Percentiles rank a stretch among this genome's conserved stretches.
phyloP scores from a whole-genome alignment of 345 rosid species.

The Boechera stricta region DNA sequence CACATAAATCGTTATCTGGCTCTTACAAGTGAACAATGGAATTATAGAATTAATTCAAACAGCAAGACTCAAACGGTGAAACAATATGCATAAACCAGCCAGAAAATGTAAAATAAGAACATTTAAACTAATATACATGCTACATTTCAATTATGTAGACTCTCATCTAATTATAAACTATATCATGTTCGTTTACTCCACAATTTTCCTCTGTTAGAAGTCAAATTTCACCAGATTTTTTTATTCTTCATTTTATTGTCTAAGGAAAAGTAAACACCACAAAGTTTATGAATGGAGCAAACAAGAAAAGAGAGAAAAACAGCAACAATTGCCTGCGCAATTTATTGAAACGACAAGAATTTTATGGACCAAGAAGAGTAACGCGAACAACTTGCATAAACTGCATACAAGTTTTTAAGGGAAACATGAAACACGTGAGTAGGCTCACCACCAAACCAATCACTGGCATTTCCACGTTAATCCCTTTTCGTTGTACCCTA shows the following conservation, averaged over 20 bases:
- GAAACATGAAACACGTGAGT: slow-evolving; percentile 41
- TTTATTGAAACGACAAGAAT: slow-evolving; percentile 41
- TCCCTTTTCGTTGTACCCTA: slow-evolving; percentile 17
- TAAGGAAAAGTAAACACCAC: neutral
- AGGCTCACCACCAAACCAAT: slow-evolving; percentile 32
- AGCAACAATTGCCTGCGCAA: slow-evolving; percentile 26
- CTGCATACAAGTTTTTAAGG: slow-evolving; percentile 8
- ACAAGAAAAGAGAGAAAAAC: neutral
- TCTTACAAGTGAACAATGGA: too few species aligned
- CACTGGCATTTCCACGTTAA: slow-evolving; percentile 32
- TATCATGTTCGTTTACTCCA: neutral
- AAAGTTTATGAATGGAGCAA: neutral
- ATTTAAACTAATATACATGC: neutral
- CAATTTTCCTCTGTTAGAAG: neutral
- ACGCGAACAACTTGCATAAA: slow-evolving; percentile 9
- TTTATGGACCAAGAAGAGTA: slow-evolving; percentile 15
- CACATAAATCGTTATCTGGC: too few species aligned
- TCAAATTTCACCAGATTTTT: neutral
- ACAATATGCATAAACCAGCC: too few species aligned
- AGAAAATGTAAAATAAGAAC: too few species aligned
- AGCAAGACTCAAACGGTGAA: too few species aligned
- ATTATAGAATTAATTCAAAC: too few species aligned
- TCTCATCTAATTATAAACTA: neutral
- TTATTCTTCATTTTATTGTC: neutral
- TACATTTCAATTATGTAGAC: neutral